These are phyloP conservation scores for Odonthalia washingtoniensis DNA, from an alignment of 31 red algal species.

Conservation along the genomic window DNA sequence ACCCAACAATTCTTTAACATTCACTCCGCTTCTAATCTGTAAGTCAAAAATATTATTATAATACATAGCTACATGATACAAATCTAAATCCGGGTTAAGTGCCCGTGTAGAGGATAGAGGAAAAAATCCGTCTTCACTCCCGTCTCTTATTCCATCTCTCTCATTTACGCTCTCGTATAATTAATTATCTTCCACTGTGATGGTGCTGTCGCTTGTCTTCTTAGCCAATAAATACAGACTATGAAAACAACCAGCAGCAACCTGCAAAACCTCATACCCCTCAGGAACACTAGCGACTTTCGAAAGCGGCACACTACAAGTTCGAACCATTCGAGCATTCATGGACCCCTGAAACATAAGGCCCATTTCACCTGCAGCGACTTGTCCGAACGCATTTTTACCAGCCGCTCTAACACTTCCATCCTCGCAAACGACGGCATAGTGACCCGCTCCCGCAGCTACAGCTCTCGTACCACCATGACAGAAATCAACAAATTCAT, in stretches of 20 bases:
- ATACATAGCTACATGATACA: no score
- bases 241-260: slow-evolving; percentile 69
- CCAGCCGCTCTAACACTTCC: slow-evolving; percentile 54
- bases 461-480: slow-evolving; percentile 37
- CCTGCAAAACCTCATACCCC: slow-evolving; percentile 51
- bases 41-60: no score
- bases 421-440: slow-evolving; percentile 59
- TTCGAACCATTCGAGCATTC: slow-evolving; percentile 60
- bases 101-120: no score
- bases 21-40: no score
- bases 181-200: no score
- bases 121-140: no score
- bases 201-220: background rate
- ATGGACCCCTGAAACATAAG: slow-evolving; percentile 59
- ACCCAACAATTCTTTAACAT: no score
- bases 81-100: no score
- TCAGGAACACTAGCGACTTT: slow-evolving; percentile 39
- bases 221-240: slow-evolving; percentile 61
- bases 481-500: slow-evolving; percentile 65
- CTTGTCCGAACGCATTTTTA: slow-evolving; percentile 67
- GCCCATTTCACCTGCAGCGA: slow-evolving; percentile 76
- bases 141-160: no score
- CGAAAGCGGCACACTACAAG: slow-evolving; percentile 61
- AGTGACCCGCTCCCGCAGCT: slow-evolving; percentile 62
- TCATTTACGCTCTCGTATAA: no score